Evolutionary conservation across 331 rosid genomes (phyloP), one percentile per base, ranked within the genome.

Genomic region (Arachis monticola): DNA sequence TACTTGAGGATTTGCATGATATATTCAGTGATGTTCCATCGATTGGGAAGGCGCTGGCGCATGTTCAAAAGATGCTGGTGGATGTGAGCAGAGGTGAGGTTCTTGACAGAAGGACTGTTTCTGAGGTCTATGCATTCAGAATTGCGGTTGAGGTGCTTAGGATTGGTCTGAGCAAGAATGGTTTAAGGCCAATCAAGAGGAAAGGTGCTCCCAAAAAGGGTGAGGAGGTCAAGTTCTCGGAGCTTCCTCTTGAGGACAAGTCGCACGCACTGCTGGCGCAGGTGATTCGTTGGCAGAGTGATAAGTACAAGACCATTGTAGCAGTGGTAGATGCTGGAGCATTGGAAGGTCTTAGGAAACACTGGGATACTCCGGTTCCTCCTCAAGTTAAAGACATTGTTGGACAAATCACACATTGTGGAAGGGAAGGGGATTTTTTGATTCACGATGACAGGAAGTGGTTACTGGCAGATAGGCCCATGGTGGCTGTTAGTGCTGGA

Each of bases 401-500:
- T 56, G 87, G 72, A 52, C 68, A 87, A 46, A 73, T 86, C 60
- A 75, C 76, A 3, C 40, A 82, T 38, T 81, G 83, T 60, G 88
- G 73, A 9, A 88, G 73, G 27, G 77, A 87, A 64, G 88, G 17
- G 12, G 80, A n/a, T 12, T 12, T 51, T 72, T 67, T 80, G 46
- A 85, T 64, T 83, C 76, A 71, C 17, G 38, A 79, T 22, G 90
- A 88, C 32, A 77, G 66, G 77, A 88, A 81, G 69, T 78, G 85
- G 30, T 68, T 77, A 10, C 69, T 90, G 44, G 65, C 88, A 0
- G 89, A 73, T 45, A 92, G 82, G 51, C 88, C 96, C 44, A 58
- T 88, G 80, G 88, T 92, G 75, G 96, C 93, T 42, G 89, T 92
- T 6, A 92, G 97, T 71, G 96, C 97, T 4, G 97, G 96, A 48